Evolutionary conservation across 2,329 filamentous ascomycete genomes (phyloP), one percentile per base, ranked within the genome.

Genomic region (Colletotrichum godetiae): DNA sequence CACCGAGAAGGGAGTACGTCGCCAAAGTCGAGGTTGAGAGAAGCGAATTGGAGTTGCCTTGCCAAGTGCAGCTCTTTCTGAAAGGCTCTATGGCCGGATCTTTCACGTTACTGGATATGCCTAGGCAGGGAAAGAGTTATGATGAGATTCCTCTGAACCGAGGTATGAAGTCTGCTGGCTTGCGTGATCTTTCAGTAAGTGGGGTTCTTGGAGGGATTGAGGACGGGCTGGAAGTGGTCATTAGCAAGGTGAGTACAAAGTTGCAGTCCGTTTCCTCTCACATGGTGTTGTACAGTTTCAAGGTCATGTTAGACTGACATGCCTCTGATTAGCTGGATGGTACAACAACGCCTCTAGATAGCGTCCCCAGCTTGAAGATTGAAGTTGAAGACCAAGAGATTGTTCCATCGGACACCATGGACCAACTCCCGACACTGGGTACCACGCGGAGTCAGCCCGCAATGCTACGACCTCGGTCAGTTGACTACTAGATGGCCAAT

Each of bases 81-180:
- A 76, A 75, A 4, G 77, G 76, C 1, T 29, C 69, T 4, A 73
- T 78, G 29, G 79, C 80, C 29, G 84, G 83, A 19, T 78, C 78
- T 37, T 79, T 82, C 74, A 75, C 78, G 27, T 72, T 86, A 19
- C 78, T 86, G 15, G 75, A 72, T 19, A 83, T 85, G 82, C 85
- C 84, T 6, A 75, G 37, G 60, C 70, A 70, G 13, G 83, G 83
- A 12, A 68, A 73, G 27, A 79, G 78, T 37, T 78, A 81, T 74
- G 78, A 82, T 13, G 75, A 79, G 56, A 77, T 84, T 35, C 78
- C 82, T 0, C 78, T 85, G n/a, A 76, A 66, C 27, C 74, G 69
- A 13, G 59, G 76, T 0, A 57, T 79, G 24, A 8, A 69, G 15
- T 22, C 59, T 10, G 35, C 57, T 55, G 55, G 49, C 19, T 4